Evolutionary conservation across 1,284 basidiomycete genomes (phyloP).

Genomic region (Athelia sp.): DNA sequence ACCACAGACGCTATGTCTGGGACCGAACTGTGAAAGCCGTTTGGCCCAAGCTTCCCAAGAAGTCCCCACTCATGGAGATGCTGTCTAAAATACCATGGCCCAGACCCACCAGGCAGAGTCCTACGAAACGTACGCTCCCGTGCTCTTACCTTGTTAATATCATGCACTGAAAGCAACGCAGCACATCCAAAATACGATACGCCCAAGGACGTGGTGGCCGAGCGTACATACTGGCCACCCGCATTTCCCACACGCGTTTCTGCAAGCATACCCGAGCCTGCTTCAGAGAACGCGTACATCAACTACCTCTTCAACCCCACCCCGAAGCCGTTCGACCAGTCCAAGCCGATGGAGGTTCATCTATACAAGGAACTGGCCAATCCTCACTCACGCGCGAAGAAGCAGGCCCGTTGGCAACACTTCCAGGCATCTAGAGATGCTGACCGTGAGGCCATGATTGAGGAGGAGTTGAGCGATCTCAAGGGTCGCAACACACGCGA

Average conservation of each 20-base stretch:
- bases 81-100: not conserved
- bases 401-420: slow-evolving; percentile 67
- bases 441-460: slow-evolving; percentile 48
- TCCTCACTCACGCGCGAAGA: slow-evolving; percentile 76
- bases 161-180: slow-evolving; percentile 14
- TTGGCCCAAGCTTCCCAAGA: not conserved
- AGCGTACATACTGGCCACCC: slow-evolving; percentile 65
- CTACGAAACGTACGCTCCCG: no score
- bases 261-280: slow-evolving; percentile 34
- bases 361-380: slow-evolving; percentile 68
- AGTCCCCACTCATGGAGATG: not conserved
- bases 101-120: not conserved
- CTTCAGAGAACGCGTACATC: slow-evolving; percentile 55
- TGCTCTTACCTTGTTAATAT: no score
- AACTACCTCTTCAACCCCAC: slow-evolving; percentile 41
- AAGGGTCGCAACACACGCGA: slow-evolving; percentile 52
- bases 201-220: slow-evolving; percentile 44
- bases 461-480: slow-evolving; percentile 48
- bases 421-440: slow-evolving; percentile 40
- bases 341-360: slow-evolving; percentile 59
- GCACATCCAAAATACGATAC: slow-evolving; percentile 60
- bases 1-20: not conserved
- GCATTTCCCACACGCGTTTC: slow-evolving; percentile 34
- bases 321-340: slow-evolving; percentile 35
- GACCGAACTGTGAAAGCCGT: not conserved